Conservation (phyloP, 1,139 yeast species). For the Meyerozyma elateridarum region DNA sequence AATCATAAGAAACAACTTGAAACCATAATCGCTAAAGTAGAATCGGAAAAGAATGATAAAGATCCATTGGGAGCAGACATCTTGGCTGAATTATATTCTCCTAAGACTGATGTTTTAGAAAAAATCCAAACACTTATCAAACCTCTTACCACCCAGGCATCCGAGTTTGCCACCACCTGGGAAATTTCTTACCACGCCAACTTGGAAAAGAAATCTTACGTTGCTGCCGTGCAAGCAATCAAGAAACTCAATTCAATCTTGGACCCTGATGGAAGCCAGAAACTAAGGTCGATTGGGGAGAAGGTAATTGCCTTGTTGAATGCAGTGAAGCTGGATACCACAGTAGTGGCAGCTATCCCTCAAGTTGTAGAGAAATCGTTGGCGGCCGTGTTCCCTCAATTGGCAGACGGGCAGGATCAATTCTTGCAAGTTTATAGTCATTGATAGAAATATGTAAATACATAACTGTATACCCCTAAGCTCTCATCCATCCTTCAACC, state of each 20-base stretch:
- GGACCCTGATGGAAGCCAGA: constrained; percentile 16
- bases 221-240: constrained; percentile 43
- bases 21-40: constrained; percentile 36
- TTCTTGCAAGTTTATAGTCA: constrained; percentile 11
- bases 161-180: constrained; percentile 31
- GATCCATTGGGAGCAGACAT: constrained; percentile 48
- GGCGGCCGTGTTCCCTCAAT: constrained; percentile 29
- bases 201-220: constrained; percentile 38
- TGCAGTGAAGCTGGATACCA: constrained; percentile 21
- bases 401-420: constrained; percentile 12
- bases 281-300: constrained; percentile 20
- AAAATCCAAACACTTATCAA: constrained; percentile 25
- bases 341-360: constrained; percentile 37
- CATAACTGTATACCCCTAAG: constrained; percentile 15
- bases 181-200: constrained; percentile 36
- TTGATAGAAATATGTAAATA: constrained; percentile 5
- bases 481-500: constrained; percentile 55
- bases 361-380: constrained; percentile 45
- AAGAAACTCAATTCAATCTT: constrained; percentile 32
- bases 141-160: constrained; percentile 35
- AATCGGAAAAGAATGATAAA: constrained; percentile 39
- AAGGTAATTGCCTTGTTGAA: constrained; percentile 24
- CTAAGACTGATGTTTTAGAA: constrained; percentile 25
- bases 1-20: constrained; percentile 14
- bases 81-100: constrained; percentile 24